These are phyloP conservation scores for Jasminum sambac DNA, from an alignment of 257 asterid species.

Conservation along the genomic window DNA sequence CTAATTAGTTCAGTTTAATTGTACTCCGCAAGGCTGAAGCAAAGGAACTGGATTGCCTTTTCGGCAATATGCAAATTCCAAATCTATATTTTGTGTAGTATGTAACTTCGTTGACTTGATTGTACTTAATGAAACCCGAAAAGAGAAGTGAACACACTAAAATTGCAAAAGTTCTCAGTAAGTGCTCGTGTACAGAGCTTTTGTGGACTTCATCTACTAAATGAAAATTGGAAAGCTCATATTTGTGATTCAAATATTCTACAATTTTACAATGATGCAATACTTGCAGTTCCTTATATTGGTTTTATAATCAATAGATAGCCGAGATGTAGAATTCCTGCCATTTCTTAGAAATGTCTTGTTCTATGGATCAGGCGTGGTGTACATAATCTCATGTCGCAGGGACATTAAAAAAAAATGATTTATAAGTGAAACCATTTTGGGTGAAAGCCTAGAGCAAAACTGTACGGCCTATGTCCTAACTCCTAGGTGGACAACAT, in stretches of 20 bases:
- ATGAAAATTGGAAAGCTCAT: background rate
- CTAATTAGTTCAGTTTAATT: background rate
- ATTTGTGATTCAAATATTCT: background rate
- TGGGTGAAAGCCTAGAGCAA: no score
- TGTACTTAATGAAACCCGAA: background rate
- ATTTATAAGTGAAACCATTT: no score
- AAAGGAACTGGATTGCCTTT: background rate
- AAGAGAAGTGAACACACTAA: background rate
- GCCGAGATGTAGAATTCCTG: background rate
- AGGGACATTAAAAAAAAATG: no score
- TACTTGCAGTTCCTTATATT: background rate
- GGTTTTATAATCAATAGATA: background rate
- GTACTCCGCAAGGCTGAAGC: background rate
- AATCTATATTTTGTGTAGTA: background rate
- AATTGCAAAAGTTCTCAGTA: background rate
- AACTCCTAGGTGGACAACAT: no score
- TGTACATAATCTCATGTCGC: no score
- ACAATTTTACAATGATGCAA: background rate
- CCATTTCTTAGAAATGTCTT: background rate
- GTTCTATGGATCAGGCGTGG: background rate
- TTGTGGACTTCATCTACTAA: background rate
- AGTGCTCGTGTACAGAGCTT: background rate
- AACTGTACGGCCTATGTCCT: no score
- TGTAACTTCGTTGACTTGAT: background rate
- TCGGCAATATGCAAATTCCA: background rate